Evolutionary conservation across 345 rosid species (phyloP), one percentile per base, ranked within the genome.

Genomic region (Anastatica hierochuntica): DNA sequence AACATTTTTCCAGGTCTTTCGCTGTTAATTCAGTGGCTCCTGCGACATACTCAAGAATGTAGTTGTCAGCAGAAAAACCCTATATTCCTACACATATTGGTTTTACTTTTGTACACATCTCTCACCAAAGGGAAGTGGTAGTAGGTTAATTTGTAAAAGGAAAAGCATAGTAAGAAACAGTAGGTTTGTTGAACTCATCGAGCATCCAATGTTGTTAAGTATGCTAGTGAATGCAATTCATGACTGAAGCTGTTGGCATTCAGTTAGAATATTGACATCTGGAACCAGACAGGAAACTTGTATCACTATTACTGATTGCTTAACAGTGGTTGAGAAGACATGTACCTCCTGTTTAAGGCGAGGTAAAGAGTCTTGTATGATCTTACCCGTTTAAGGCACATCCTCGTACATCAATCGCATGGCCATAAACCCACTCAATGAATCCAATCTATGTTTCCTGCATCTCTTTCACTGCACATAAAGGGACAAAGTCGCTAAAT

Each of bases 171-270:
- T 15, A 38, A 30, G 31, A 26, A 39, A n/a, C 44, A 34, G 12
- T 10, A 43, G 27, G 26, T 51, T n/a, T n/a, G n/a, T n/a, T 21
- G 57, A 53, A 39, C 84, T 76, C 67, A 82, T 87, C 23, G 90
- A 78, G 76, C 76, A 71, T 59, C 90, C 79, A 3, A 79, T 75
- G 43, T 75, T 34, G 60, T 82, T 78, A 71, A 78, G 80, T 62
- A 82, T 75, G 68, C 86, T 80, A 70, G 70, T 75, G 67, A 85
- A 85, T 24, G 95, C 95, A 12, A 83, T 78, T 66, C 82, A 85
- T 7, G 90, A 74, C 7, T 80, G 80, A 58, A 82, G 68, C 58
- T 82, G 59, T 31, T 69, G 82, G 58, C 80, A 50, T 56, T 74
- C 61, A 10, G 82, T 76, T 64, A 82, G 70, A 48, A 78, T 76